Evolutionary conservation across 495 filamentous ascomycete species (phyloP).

Genomic region (Daldinia concentrica): DNA sequence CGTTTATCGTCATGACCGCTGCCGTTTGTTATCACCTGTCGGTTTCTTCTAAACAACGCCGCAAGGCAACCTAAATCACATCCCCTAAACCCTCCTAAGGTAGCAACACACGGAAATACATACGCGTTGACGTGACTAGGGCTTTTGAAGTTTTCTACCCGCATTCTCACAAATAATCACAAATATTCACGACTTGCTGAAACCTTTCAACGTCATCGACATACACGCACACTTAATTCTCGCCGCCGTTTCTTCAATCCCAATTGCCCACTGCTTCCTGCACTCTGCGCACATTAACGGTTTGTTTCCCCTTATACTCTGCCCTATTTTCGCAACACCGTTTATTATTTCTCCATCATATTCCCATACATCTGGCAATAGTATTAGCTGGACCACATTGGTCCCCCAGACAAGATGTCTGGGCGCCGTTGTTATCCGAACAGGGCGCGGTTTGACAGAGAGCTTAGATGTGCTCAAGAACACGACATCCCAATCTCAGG

Average conservation of each 20-base stretch:
- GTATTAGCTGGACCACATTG: neutral
- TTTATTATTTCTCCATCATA: neutral
- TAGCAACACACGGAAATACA: neutral
- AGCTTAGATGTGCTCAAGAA: conserved; percentile 22
- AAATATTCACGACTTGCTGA: neutral
- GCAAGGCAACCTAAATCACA: neutral
- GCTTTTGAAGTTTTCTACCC: conserved; percentile 4
- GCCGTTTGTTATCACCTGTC: neutral
- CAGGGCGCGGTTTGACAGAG: neutral
- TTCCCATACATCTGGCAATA: neutral
- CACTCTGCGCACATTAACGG: neutral
- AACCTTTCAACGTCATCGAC: neutral
- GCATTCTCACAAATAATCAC: neutral
- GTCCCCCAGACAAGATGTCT: neutral
- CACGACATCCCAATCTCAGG: conserved; percentile 13
- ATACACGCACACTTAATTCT: neutral
- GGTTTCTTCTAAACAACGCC: neutral
- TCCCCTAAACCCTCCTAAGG: neutral
- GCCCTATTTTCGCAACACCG: neutral
- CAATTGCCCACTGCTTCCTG: neutral
- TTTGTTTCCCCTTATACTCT: neutral
- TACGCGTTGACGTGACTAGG: neutral
- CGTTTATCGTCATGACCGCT: neutral
- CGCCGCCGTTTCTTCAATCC: neutral
- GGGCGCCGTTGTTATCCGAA: neutral